Percentiles rank a stretch among this genome's conserved stretches.
Evolutionary conservation across 2,329 filamentous ascomycete species (phyloP).

Genomic region (Tolypocladium guangdongense): DNA sequence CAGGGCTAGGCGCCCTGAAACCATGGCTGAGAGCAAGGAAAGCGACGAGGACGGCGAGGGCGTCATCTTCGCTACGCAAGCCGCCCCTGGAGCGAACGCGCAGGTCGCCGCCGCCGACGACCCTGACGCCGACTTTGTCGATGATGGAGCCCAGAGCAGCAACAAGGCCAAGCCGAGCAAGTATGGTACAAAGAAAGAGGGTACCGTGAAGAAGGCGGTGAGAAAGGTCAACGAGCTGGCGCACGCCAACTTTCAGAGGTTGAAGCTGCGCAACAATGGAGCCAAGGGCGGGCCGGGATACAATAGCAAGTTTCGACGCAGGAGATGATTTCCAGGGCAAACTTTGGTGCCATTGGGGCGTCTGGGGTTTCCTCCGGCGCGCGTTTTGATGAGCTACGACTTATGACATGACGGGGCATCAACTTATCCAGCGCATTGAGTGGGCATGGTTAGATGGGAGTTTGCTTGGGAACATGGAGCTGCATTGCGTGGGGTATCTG

Average conservation of each 20-base stretch:
- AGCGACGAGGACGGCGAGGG: constrained; percentile 22
- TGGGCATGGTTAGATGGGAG: not conserved
- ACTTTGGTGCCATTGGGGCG: not conserved
- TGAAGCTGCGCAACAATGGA: constrained; percentile 52
- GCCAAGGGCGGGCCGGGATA: constrained; percentile 49
- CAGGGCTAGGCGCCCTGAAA: constrained; percentile 33
- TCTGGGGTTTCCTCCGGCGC: not conserved
- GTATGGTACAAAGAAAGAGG: constrained; percentile 24
- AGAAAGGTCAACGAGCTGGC: constrained; percentile 55
- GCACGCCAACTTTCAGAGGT: constrained; percentile 54
- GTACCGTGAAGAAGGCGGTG: constrained; percentile 37
- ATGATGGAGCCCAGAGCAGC: not conserved
- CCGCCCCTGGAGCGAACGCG: constrained; percentile 6
- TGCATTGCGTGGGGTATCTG: not conserved
- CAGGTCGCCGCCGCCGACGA: constrained; percentile 6
- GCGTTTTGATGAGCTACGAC: not conserved
- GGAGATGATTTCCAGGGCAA: constrained; percentile 13
- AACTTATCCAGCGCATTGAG: not conserved
- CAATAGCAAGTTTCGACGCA: constrained; percentile 47
- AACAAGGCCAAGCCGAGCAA: constrained; percentile 10
- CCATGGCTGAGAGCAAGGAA: constrained; percentile 16
- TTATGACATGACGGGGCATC: not conserved
- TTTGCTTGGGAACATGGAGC: not conserved
- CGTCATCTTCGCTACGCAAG: constrained; percentile 17
- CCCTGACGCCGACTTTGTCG: not conserved